Conservation (phyloP, 2,329 filamentous ascomycete genomes). For the Nothomitra cinnamomea region DNA sequence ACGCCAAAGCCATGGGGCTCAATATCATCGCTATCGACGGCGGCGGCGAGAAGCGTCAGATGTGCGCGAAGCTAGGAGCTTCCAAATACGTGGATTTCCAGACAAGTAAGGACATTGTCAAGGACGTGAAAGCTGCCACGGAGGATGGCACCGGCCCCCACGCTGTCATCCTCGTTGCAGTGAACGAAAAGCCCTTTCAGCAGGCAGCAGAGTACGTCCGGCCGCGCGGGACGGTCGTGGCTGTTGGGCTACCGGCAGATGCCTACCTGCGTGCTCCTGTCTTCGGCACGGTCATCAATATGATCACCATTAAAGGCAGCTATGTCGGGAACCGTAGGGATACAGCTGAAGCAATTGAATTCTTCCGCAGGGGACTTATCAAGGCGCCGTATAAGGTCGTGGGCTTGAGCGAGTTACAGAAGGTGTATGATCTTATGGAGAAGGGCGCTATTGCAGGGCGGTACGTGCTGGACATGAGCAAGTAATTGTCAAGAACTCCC, state of each 20-base stretch:
- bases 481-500: slow-evolving; percentile 22
- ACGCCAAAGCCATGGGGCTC: slow-evolving; percentile 81
- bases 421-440: slow-evolving; percentile 47
- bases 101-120: slow-evolving; percentile 58
- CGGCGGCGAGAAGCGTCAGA: slow-evolving; percentile 61
- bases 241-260: slow-evolving; percentile 71
- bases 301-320: slow-evolving; percentile 82
- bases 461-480: slow-evolving; percentile 61
- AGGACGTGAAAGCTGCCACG: slow-evolving; percentile 68
- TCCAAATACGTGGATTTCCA: slow-evolving; percentile 64
- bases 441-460: slow-evolving; percentile 57
- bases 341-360: slow-evolving; percentile 75
- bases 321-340: slow-evolving; percentile 91
- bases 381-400: slow-evolving; percentile 74
- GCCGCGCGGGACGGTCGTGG: slow-evolving; percentile 64
- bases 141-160: slow-evolving; percentile 70
- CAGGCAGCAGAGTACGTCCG: slow-evolving; percentile 82
- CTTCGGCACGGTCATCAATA: slow-evolving; percentile 74
- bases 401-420: slow-evolving; percentile 60
- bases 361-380: slow-evolving; percentile 71
- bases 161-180: slow-evolving; percentile 73
- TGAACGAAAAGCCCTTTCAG: slow-evolving; percentile 84
- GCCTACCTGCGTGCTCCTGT: slow-evolving; percentile 71
- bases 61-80: slow-evolving; percentile 55
- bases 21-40: slow-evolving; percentile 66